Conservation (phyloP, 805 yeast genomes). For the Saccharomycopsis sp. region DNA sequence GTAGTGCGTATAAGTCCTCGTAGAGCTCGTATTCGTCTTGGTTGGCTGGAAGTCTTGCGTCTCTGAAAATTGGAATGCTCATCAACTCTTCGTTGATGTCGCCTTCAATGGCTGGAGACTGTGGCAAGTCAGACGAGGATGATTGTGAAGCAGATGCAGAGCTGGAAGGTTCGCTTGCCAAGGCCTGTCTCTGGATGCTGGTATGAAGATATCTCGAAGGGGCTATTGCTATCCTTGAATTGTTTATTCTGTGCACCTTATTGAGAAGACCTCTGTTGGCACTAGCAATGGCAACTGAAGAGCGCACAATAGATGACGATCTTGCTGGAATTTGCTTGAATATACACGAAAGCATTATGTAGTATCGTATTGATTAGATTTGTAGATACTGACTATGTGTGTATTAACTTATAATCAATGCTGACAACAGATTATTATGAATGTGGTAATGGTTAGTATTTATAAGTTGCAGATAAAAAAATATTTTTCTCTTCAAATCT, state of each 20-base stretch:
- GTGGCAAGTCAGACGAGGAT: background rate
- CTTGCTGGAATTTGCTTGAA: background rate
- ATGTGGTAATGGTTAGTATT: too few relatives aligned
- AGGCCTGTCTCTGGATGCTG: background rate
- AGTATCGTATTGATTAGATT: background rate
- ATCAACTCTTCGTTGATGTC: constrained; percentile 11
- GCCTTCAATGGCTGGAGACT: background rate
- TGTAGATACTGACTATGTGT: background rate
- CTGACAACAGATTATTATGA: too few relatives aligned
- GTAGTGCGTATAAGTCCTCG: constrained; percentile 64
- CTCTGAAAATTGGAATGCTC: constrained; percentile 13
- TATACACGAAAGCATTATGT: background rate
- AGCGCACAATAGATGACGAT: background rate
- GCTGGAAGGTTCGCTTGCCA: background rate
- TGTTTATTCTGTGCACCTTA: background rate
- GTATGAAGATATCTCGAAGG: background rate
- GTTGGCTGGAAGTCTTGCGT: constrained; percentile 16
- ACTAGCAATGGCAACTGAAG: background rate
- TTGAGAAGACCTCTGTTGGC: background rate
- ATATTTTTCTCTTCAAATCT: background rate
- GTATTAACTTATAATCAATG: too few relatives aligned
- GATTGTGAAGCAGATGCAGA: background rate
- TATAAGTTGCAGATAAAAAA: background rate
- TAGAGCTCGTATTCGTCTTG: constrained; percentile 19
- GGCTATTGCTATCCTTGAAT: background rate